These are phyloP conservation scores for Calonectria naviculata DNA, from an alignment of 2,329 filamentous ascomycete species.

Conservation along the genomic window DNA sequence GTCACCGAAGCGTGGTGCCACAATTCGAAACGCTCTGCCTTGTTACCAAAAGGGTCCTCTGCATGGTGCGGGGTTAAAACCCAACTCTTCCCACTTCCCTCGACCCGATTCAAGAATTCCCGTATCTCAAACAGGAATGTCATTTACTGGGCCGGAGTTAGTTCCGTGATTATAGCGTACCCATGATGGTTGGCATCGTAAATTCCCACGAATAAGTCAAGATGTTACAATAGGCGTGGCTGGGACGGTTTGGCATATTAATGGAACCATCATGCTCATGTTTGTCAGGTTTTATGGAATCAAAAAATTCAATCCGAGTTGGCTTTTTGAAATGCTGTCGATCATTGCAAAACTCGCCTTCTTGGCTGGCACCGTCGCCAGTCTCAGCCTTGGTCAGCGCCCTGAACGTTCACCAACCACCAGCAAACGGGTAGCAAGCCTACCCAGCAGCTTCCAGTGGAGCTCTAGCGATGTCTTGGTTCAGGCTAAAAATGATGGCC, in stretches of 20 bases:
- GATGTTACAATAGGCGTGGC: not conserved
- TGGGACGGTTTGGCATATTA: not conserved
- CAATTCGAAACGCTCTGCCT: too few relatives aligned
- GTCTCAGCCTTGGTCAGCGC: not conserved
- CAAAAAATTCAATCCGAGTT: not conserved
- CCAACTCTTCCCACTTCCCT: too few relatives aligned
- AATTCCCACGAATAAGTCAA: not conserved
- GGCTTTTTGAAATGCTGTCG: not conserved
- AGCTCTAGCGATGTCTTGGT: not conserved
- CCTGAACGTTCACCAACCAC: not conserved
- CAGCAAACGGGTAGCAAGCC: not conserved
- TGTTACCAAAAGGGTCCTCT: too few relatives aligned
- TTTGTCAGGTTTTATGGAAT: too few relatives aligned
- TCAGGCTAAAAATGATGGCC: constrained; percentile 3
- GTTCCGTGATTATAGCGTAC: too few relatives aligned
- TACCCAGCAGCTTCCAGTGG: constrained; percentile 10
- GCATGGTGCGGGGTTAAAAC: too few relatives aligned
- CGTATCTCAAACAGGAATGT: not conserved
- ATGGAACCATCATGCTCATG: too few relatives aligned
- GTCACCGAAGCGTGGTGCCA: too few relatives aligned
- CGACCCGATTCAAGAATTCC: too few relatives aligned
- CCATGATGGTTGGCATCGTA: not conserved
- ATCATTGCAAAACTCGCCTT: not conserved
- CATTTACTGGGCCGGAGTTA: not conserved
- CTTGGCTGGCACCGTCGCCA: not conserved